Evolutionary conservation across 2,329 filamentous ascomycete species (phyloP).

Genomic region (Pseudogymnoascus sp.): DNA sequence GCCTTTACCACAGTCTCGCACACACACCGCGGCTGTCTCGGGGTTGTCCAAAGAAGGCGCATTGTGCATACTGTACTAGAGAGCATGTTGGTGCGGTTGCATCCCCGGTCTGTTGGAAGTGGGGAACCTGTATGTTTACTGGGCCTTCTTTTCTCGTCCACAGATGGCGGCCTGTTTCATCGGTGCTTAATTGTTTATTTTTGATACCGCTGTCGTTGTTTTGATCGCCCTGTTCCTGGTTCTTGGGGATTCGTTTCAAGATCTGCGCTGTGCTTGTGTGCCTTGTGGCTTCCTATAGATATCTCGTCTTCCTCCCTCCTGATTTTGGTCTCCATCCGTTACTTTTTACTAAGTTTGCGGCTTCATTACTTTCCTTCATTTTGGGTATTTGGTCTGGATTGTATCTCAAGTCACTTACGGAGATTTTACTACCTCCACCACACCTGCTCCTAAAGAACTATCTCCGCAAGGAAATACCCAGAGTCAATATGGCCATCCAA

Average conservation of each 20-base stretch:
- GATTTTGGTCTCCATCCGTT: not conserved
- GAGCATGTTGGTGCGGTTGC: not conserved
- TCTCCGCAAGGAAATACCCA: not conserved
- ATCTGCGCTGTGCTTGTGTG: not conserved
- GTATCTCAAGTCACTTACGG: not conserved
- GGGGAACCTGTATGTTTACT: not conserved
- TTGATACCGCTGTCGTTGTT: not conserved
- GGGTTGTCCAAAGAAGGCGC: not conserved
- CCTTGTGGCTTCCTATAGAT: not conserved
- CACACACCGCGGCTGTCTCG: not conserved
- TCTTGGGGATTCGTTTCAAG: constrained; percentile 5
- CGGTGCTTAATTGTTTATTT: constrained; percentile 9
- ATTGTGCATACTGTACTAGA: not conserved
- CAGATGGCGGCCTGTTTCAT: not conserved
- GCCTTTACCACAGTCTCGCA: not conserved
- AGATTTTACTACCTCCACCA: not conserved
- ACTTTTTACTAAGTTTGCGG: constrained; percentile 2
- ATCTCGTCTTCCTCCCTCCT: not conserved
- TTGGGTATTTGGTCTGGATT: constrained; percentile 2
- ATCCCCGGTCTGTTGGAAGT: constrained; percentile 6
- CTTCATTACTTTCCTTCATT: constrained; percentile 6
- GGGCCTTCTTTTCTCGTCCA: not conserved
- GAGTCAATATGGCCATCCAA: constrained; percentile 23
- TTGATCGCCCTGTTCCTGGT: not conserved
- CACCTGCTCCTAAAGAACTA: not conserved